Conservation (phyloP, 2,329 filamentous ascomycete species). For the Hymenoscyphus occultus region DNA sequence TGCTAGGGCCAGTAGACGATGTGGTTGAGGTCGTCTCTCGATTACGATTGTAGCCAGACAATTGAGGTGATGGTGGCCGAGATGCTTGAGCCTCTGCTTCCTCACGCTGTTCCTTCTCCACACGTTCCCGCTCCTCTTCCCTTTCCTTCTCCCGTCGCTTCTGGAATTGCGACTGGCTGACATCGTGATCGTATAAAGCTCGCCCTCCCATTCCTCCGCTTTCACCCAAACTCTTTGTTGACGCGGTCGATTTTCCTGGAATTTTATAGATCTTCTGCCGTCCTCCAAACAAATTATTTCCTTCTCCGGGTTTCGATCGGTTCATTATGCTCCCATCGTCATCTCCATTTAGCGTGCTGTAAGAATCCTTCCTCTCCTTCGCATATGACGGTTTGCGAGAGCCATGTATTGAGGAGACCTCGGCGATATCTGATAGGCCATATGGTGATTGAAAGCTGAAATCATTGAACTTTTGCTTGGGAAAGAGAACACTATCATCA, state of each 20-base stretch:
- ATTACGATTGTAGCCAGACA: conserved; percentile 67
- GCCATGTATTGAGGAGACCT: conserved; percentile 77
- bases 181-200: conserved; percentile 81
- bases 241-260: conserved; percentile 48
- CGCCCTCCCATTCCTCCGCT: conserved; percentile 56
- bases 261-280: conserved; percentile 95
- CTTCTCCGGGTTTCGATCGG: conserved; percentile 76
- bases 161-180: conserved; percentile 80
- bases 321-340: conserved; percentile 79
- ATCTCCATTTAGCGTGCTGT: conserved; percentile 60
- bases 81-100: conserved; percentile 38
- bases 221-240: conserved; percentile 40
- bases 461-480: conserved; percentile 73
- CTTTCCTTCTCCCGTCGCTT: conserved; percentile 55
- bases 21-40: conserved; percentile 85
- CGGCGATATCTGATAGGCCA: conserved; percentile 78
- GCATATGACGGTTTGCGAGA: conserved; percentile 58
- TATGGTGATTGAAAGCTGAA: conserved; percentile 45
- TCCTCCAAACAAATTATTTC: conserved; percentile 91
- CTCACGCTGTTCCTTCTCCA: conserved; percentile 35
- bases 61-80: conserved; percentile 54
- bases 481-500: conserved; percentile 84
- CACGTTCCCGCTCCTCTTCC: conserved; percentile 38
- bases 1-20: conserved; percentile 62
- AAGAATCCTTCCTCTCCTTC: conserved; percentile 59